These are phyloP conservation scores for Phytophthora boehmeriae DNA, from an alignment of 352 stramenopile genomes.

Conservation along the genomic window DNA sequence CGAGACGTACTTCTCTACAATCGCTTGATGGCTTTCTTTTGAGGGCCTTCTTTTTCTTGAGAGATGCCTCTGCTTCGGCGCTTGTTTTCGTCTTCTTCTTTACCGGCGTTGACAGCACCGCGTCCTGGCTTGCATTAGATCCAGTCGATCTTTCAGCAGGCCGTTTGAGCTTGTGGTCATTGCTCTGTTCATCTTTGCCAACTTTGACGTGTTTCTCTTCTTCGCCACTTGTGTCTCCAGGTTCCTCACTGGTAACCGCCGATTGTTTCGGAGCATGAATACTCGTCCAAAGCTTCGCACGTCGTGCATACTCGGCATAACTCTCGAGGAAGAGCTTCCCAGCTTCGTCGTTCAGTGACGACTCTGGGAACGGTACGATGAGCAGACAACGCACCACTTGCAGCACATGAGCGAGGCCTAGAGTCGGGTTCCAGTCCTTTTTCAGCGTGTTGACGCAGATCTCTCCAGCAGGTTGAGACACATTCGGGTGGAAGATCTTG, in stretches of 20 bases:
- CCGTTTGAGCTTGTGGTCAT: slow-evolving; percentile 23
- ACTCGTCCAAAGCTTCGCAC: slow-evolving; percentile 88
- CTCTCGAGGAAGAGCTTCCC: slow-evolving; percentile 99
- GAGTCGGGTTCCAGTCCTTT: slow-evolving; percentile 95
- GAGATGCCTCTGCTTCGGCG: slow-evolving; percentile 38
- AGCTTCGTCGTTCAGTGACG: slow-evolving; percentile 98
- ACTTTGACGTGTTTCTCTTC: slow-evolving; percentile 23
- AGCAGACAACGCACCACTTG: slow-evolving; percentile 98
- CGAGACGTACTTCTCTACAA: slow-evolving; percentile 32
- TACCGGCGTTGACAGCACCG: slow-evolving; percentile 17
- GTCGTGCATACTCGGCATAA: slow-evolving; percentile 96
- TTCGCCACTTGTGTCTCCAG: slow-evolving; percentile 28
- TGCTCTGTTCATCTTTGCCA: not conserved
- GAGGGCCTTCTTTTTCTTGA: slow-evolving; percentile 70
- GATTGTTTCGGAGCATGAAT: slow-evolving; percentile 87
- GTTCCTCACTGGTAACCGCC: slow-evolving; percentile 23
- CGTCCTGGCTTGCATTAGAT: slow-evolving; percentile 18
- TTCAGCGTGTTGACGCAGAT: slow-evolving; percentile 99
- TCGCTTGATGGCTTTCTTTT: slow-evolving; percentile 81
- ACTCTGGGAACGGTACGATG: slow-evolving; percentile 99
- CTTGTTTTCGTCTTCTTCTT: slow-evolving; percentile 61
- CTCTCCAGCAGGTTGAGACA: slow-evolving; percentile 94
- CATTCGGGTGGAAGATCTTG: slow-evolving; percentile 99
- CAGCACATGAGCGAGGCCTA: slow-evolving; percentile 97
- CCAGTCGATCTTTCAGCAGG: slow-evolving; percentile 18